phyloP scores from a whole-genome alignment of 805 yeast genomes.

The Suhomyces sp. region DNA sequence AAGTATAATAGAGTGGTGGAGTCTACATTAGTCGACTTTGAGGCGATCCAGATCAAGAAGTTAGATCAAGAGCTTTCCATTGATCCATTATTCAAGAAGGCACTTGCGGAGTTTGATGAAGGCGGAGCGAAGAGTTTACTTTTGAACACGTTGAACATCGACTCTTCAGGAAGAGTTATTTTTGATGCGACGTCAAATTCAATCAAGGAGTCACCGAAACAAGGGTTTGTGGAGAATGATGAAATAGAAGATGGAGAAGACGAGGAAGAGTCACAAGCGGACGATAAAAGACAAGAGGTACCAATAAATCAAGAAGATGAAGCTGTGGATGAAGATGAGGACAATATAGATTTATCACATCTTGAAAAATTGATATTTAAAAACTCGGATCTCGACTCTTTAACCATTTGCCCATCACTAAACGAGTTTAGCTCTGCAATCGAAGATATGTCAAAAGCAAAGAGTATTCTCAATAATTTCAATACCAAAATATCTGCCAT shows the following conservation, averaged over 20 bases:
- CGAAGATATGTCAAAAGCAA: slow-evolving; percentile 54
- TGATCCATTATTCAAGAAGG: slow-evolving; percentile 75
- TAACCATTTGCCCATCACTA: slow-evolving; percentile 70
- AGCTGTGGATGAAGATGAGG: slow-evolving; percentile 13
- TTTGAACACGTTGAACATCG: slow-evolving; percentile 59
- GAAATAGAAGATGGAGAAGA: slow-evolving; percentile 14
- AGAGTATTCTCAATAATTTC: slow-evolving; percentile 39
- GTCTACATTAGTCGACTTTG: slow-evolving; percentile 52
- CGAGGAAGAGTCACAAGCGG: slow-evolving; percentile 13
- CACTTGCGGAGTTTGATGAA: slow-evolving; percentile 76
- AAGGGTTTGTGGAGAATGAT: slow-evolving; percentile 8
- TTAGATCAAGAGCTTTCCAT: slow-evolving; percentile 64
- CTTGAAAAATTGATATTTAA: slow-evolving; percentile 23
- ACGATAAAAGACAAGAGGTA: no score
- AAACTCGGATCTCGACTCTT: slow-evolving; percentile 19
- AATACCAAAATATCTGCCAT: slow-evolving; percentile 32
- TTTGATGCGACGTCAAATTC: slow-evolving; percentile 59
- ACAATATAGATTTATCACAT: slow-evolving; percentile 17
- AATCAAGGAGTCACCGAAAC: slow-evolving; percentile 13
- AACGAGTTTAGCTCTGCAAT: slow-evolving; percentile 57
- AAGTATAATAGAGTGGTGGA: slow-evolving; percentile 35
- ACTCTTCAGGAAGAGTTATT: slow-evolving; percentile 53
- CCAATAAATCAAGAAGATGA: slow-evolving; percentile 16
- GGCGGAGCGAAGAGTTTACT: slow-evolving; percentile 76
- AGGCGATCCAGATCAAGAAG: slow-evolving; percentile 49